Evolutionary conservation across 2,329 filamentous ascomycete genomes (phyloP).

Genomic region (Cercospora sojina): DNA sequence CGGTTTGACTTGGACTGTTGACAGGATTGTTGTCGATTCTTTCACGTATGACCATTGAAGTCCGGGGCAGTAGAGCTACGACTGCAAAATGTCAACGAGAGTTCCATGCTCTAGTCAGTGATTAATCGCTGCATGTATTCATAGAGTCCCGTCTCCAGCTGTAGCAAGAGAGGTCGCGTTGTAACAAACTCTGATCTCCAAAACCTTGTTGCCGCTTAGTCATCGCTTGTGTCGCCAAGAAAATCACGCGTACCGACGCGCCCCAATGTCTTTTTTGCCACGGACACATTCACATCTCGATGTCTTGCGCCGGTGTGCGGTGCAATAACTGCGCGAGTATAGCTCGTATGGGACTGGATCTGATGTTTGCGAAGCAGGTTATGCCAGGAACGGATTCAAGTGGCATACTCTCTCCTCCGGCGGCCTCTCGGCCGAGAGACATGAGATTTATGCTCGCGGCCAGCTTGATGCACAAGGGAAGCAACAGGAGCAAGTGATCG

Average conservation of each 20-base stretch:
- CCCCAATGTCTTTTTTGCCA: not conserved
- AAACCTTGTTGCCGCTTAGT: not conserved
- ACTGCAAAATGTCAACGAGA: too few species aligned
- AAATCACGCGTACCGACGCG: not conserved
- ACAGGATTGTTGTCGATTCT: not conserved
- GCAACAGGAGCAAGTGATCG: not conserved
- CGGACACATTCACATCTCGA: not conserved
- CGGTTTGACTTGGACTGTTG: not conserved
- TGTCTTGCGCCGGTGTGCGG: not conserved
- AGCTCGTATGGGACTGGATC: not conserved
- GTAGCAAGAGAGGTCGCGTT: not conserved
- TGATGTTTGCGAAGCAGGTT: not conserved
- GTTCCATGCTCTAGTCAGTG: too few species aligned
- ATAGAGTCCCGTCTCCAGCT: not conserved
- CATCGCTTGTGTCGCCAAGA: not conserved
- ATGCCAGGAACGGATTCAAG: not conserved
- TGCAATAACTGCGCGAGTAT: not conserved
- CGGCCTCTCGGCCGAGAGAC: not conserved
- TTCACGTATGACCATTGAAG: not conserved
- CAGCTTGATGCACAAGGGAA: not conserved
- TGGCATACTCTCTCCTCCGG: not conserved
- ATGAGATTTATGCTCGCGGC: not conserved
- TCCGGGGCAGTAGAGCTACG: too few species aligned
- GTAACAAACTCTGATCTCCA: not conserved
- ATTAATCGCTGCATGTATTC: too few species aligned